These are phyloP conservation scores for Glonium stellatum DNA, from an alignment of 495 filamentous ascomycete species.

Conservation along the genomic window DNA sequence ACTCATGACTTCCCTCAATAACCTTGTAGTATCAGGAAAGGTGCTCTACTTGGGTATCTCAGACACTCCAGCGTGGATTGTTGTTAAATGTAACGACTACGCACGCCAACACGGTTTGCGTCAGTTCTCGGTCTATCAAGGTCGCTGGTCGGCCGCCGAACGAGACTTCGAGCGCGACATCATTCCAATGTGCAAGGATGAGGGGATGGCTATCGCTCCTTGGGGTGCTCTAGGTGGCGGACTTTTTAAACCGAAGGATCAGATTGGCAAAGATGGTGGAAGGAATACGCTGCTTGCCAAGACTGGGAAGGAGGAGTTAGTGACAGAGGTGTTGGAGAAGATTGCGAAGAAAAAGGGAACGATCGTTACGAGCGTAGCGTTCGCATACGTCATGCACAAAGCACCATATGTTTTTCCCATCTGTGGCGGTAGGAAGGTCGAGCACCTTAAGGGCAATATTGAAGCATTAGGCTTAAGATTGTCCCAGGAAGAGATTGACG, in stretches of 20 bases:
- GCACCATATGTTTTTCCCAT: constrained; percentile 72
- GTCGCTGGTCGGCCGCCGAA: constrained; percentile 20
- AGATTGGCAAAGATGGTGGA: constrained; percentile 35
- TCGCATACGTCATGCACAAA: constrained; percentile 70
- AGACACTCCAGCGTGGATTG: constrained; percentile 59
- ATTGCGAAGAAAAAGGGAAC: constrained; percentile 50
- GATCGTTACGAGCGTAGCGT: constrained; percentile 45
- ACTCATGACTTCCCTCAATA: constrained; percentile 53
- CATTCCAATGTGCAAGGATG: constrained; percentile 27
- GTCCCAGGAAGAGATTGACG: constrained; percentile 52
- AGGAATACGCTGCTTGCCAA: constrained; percentile 32
- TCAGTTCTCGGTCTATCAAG: constrained; percentile 29
- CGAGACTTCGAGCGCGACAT: constrained; percentile 33
- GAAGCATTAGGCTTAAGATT: constrained; percentile 54
- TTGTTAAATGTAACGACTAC: constrained; percentile 52
- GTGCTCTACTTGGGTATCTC: constrained; percentile 59
- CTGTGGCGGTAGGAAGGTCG: constrained; percentile 58
- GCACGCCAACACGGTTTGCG: constrained; percentile 44
- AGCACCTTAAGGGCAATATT: constrained; percentile 62
- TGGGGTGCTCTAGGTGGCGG: constrained; percentile 27
- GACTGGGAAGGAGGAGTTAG: constrained; percentile 27
- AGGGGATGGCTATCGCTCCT: constrained; percentile 28
- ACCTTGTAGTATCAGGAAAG: constrained; percentile 51
- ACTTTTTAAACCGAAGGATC: constrained; percentile 19
- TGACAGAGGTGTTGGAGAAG: constrained; percentile 51